These are phyloP conservation scores for Simmondsia chinensis DNA, from an alignment of 148 eudicot species.

Conservation along the genomic window DNA sequence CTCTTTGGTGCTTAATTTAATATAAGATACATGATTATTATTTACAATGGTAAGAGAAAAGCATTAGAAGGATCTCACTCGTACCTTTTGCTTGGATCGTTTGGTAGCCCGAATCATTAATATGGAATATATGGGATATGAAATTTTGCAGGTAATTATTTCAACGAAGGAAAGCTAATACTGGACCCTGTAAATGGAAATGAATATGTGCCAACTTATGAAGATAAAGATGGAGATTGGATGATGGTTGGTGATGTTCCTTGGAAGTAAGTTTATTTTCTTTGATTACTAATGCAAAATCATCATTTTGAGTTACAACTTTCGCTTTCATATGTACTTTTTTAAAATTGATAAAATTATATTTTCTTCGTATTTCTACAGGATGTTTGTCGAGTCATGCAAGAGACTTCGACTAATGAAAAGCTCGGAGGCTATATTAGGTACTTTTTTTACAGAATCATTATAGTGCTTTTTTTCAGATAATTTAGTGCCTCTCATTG, in stretches of 20 bases:
- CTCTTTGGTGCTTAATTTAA: too few relatives aligned
- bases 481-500: too few relatives aligned
- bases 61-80: too few relatives aligned
- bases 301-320: neutral
- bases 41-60: too few relatives aligned
- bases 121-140: neutral
- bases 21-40: too few relatives aligned
- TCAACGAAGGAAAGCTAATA: slow-evolving; percentile 26
- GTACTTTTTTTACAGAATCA: too few relatives aligned
- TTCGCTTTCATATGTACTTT: neutral
- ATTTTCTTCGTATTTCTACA: slow-evolving; percentile 11
- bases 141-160: slow-evolving; percentile 20
- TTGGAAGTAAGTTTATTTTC: slow-evolving; percentile 20
- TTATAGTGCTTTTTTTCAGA: too few relatives aligned
- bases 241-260: slow-evolving; percentile 49
- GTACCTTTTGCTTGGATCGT: too few relatives aligned
- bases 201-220: slow-evolving; percentile 34
- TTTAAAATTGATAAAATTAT: neutral
- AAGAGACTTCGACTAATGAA: slow-evolving; percentile 56
- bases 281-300: neutral
- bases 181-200: slow-evolving; percentile 28
- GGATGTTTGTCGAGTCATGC: slow-evolving; percentile 71
- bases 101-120: too few relatives aligned
- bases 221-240: slow-evolving; percentile 47
- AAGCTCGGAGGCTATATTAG: slow-evolving; percentile 41